phyloP scores from a whole-genome alignment of 129 eudicot species.

The Flaveria bidentis region DNA sequence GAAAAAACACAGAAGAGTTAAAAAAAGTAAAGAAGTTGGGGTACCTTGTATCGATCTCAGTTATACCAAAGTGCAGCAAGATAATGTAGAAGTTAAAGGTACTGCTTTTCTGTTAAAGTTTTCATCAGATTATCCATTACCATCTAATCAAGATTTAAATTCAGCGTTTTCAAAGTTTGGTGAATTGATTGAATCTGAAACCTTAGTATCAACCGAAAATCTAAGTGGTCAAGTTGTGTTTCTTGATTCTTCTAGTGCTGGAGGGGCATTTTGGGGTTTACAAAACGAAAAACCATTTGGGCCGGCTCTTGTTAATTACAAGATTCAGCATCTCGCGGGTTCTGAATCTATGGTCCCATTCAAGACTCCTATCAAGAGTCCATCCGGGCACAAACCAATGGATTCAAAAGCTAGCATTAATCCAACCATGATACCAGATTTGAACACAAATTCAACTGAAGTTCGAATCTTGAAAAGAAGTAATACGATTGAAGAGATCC shows the following conservation, averaged over 20 bases:
- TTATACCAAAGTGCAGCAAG: conserved; percentile 35
- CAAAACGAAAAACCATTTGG: conserved; percentile 61
- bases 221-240: conserved; percentile 53
- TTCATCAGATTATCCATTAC: conserved; percentile 47
- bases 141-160: conserved; percentile 46
- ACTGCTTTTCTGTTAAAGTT: conserved; percentile 54
- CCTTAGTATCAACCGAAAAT: conserved; percentile 30
- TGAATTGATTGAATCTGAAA: conserved; percentile 52
- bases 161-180: conserved; percentile 55
- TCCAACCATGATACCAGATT: conserved; percentile 45
- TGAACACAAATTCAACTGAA: conserved; percentile 50
- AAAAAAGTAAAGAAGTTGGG: conserved; percentile 36
- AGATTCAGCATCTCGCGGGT: conserved; percentile 40
- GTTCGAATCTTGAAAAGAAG: conserved; percentile 29
- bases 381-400: conserved; percentile 29
- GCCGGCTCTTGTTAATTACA: conserved; percentile 52
- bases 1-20: conserved; percentile 29
- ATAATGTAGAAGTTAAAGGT: conserved; percentile 41
- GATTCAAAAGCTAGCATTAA: conserved; percentile 19
- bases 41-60: conserved; percentile 40
- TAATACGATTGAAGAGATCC: conserved; percentile 39
- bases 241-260: conserved; percentile 44
- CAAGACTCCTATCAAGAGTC: conserved; percentile 34
- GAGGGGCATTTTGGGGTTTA: conserved; percentile 57
- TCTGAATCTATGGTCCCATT: conserved; percentile 18